Base-by-base conservation (phyloP, 495 filamentous ascomycete species). In the Aspergillus conjunctus region DNA sequence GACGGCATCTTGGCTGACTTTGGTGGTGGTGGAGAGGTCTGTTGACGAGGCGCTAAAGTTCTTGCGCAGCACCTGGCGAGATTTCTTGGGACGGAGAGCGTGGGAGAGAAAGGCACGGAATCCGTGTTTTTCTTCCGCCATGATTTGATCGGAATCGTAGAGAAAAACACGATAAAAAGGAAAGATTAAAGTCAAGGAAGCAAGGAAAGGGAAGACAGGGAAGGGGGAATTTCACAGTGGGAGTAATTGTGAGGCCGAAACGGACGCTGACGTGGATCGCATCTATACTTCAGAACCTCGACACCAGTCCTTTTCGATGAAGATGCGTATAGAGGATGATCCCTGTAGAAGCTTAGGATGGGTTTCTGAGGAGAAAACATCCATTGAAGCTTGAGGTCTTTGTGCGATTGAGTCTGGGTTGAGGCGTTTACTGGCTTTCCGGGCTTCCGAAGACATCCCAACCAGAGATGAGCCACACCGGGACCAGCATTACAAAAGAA, bases 41-140 rank as follows among this genome's bases (percentile, higher is more conserved):
- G 74, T 64, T 34, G 70, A 73, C 1, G 73, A 77, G 26, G 67
- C 63, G 58, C 65, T 74, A 58, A 48, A 62, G 59, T 63, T 68
- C 62, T 79, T 79, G 52, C 77, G 74, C 18, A 79, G 74, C 46
- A 74, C 75, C 60, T 78, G 76, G 45, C 77, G 77, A 26, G 77
- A 79, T 67, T 77, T 79, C 63, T 79, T 79, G 18, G 77, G 70
- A 20, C 72, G 75, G 5, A 79, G 65, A 54, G 71, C 76, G 56
- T 72, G 69, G 39, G 71, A 49, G 26, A 76, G 64, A 48, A 76
- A 73, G 18, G 73, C 61, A 30, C 69, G 66, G 54, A 79, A 67
- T 58, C 72, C 73, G 43, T 65, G 60, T 56, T 70, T 73, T 37
- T 71, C 65, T 11, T 75, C 74, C 4, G 74, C 66, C 76, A 79